Conservation (phyloP, 768 basidiomycete species). For the Psilocybe sp. region DNA sequence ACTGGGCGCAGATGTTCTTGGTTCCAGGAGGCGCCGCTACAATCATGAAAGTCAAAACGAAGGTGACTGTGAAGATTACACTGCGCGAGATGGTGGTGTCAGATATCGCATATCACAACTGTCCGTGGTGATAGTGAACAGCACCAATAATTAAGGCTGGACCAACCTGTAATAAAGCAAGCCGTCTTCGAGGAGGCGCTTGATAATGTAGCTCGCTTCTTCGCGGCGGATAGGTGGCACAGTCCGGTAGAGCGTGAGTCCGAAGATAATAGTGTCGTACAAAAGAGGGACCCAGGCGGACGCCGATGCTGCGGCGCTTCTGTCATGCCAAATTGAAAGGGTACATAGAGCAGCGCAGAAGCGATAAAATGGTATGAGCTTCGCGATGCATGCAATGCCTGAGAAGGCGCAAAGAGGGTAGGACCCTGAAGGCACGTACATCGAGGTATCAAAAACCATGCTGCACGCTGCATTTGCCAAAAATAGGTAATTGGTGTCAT, state of each 20-base stretch:
- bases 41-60: slow-evolving; percentile 45
- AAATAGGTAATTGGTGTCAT: not conserved
- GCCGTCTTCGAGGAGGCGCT: slow-evolving; percentile 42
- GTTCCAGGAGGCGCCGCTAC: slow-evolving; percentile 38
- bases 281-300: slow-evolving; percentile 50
- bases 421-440: slow-evolving; percentile 20
- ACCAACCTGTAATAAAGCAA: slow-evolving; percentile 42
- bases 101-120: not conserved
- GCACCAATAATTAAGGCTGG: not conserved
- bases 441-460: slow-evolving; percentile 36
- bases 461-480: slow-evolving; percentile 31
- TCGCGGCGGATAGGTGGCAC: slow-evolving; percentile 31
- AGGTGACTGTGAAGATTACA: slow-evolving; percentile 42
- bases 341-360: too few species aligned
- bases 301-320: slow-evolving; percentile 39
- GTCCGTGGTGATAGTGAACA: not conserved
- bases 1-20: slow-evolving; percentile 49
- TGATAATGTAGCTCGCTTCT: slow-evolving; percentile 36
- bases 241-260: slow-evolving; percentile 35
- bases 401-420: not conserved
- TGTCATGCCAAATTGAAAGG: slow-evolving; percentile 8
- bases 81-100: slow-evolving; percentile 19
- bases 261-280: slow-evolving; percentile 43
- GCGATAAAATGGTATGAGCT: too few species aligned
- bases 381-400: slow-evolving; percentile 10